A percentile compares a stretch with the other conserved stretches of the same genome.
Evolutionary conservation across 305 asterid species (phyloP).

Genomic region (Salvia sclarea): DNA sequence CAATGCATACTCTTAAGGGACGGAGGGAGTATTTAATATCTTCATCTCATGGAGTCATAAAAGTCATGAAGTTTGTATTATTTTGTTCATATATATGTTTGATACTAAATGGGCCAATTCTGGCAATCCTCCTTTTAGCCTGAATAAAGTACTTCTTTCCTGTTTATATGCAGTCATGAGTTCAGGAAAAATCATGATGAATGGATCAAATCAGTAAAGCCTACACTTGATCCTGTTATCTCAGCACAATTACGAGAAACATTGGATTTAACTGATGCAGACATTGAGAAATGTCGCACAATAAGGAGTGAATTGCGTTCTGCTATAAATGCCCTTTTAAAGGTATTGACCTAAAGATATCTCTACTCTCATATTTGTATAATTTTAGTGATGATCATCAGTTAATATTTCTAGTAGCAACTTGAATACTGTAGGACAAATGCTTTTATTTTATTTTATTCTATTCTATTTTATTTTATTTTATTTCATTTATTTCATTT

Average conservation of each 20-base stretch:
- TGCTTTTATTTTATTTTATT: background rate
- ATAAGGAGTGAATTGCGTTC: constrained; percentile 76
- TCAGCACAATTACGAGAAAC: constrained; percentile 50
- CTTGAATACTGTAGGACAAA: background rate
- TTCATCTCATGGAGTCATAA: constrained; percentile 1
- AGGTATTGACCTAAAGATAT: constrained; percentile 45
- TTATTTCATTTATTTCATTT: too few species aligned
- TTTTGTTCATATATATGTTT: constrained; percentile 4
- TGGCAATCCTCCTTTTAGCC: background rate
- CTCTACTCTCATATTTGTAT: constrained; percentile 15
- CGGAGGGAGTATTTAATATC: background rate
- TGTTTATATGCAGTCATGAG: constrained; percentile 61
- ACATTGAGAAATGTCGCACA: constrained; percentile 57
- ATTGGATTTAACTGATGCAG: constrained; percentile 47
- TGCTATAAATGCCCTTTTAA: constrained; percentile 73
- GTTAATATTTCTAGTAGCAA: background rate
- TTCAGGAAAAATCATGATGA: constrained; percentile 73
- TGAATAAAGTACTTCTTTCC: constrained; percentile 22
- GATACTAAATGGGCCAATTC: background rate
- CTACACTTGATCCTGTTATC: constrained; percentile 66
- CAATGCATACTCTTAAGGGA: too few species aligned
- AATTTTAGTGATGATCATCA: background rate
- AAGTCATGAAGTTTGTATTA: constrained; percentile 7
- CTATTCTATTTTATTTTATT: background rate
- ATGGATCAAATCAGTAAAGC: constrained; percentile 76